phyloP scores from a whole-genome alignment of 805 yeast genomes.

The Ogataea nonfermentans region DNA sequence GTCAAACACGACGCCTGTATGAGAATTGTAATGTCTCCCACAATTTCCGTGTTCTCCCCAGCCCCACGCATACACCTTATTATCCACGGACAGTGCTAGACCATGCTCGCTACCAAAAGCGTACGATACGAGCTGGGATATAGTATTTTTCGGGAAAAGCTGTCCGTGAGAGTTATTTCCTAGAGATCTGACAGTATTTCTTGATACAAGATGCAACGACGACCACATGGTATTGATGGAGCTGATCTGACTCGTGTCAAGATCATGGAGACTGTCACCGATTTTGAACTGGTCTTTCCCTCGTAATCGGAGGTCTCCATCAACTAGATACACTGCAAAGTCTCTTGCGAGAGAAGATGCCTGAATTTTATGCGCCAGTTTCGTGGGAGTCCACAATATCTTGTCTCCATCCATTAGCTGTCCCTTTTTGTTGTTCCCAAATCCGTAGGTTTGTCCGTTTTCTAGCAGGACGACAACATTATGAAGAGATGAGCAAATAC shows the following conservation, averaged over 20 bases:
- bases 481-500: slow-evolving; percentile 41
- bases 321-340: slow-evolving; percentile 41
- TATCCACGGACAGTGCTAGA: slow-evolving; percentile 35
- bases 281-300: slow-evolving; percentile 38
- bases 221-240: slow-evolving; percentile 71
- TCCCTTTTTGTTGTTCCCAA: slow-evolving; percentile 70
- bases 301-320: slow-evolving; percentile 11
- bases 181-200: slow-evolving; percentile 38
- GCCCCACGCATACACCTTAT: slow-evolving; percentile 75
- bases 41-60: slow-evolving; percentile 99
- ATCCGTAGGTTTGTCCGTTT: slow-evolving; percentile 51
- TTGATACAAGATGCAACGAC: slow-evolving; percentile 52
- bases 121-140: slow-evolving; percentile 21
- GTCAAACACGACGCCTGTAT: slow-evolving; percentile 36
- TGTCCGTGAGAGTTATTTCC: slow-evolving; percentile 86
- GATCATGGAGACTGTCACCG: background rate
- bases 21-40: slow-evolving; percentile 40
- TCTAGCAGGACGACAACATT: slow-evolving; percentile 40
- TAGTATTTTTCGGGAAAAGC: slow-evolving; percentile 30
- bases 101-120: slow-evolving; percentile 90
- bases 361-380: slow-evolving; percentile 13
- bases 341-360: slow-evolving; percentile 53
- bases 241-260: slow-evolving; percentile 6
- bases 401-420: slow-evolving; percentile 41
- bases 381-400: slow-evolving; percentile 26